Conservation (phyloP, 1,139 yeast species). For the Scheffersomyces titani region DNA sequence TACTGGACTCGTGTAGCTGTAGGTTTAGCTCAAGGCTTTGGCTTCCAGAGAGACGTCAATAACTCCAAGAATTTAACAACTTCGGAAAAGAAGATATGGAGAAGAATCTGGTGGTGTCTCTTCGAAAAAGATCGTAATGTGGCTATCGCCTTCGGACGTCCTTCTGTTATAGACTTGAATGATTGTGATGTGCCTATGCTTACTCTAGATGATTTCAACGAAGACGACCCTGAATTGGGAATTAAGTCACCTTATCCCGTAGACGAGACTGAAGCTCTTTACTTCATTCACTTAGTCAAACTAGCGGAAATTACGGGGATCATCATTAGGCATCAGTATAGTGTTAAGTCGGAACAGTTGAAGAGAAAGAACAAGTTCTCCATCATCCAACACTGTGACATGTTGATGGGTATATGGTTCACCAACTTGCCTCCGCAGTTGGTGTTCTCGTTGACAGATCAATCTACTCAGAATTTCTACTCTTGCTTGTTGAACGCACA, state of each 20-base stretch:
- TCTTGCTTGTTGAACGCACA: constrained; percentile 68
- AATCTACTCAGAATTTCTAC: constrained; percentile 53
- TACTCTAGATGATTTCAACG: constrained; percentile 62
- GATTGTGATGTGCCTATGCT: constrained; percentile 83
- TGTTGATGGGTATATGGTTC: constrained; percentile 81
- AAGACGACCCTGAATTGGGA: constrained; percentile 52
- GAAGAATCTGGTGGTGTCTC: constrained; percentile 80
- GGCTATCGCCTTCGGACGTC: constrained; percentile 79
- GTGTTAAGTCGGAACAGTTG: constrained; percentile 65
- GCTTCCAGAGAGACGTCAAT: constrained; percentile 62
- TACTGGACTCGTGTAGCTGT: constrained; percentile 80
- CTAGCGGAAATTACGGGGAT: constrained; percentile 76
- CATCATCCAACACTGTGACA: constrained; percentile 71
- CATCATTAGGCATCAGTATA: constrained; percentile 69
- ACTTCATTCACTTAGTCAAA: constrained; percentile 65
- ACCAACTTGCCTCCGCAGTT: constrained; percentile 65
- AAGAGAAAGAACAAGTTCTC: constrained; percentile 50
- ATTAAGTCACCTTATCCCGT: constrained; percentile 46
- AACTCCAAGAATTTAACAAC: constrained; percentile 30
- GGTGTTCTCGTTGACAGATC: constrained; percentile 62
- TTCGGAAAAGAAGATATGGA: constrained; percentile 59
- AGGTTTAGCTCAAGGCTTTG: constrained; percentile 77
- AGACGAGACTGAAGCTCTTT: constrained; percentile 51
- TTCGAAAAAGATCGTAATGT: constrained; percentile 71
- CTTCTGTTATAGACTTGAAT: constrained; percentile 65